Base-by-base conservation (phyloP, 208 protist species). In the Willaertia magna region DNA sequence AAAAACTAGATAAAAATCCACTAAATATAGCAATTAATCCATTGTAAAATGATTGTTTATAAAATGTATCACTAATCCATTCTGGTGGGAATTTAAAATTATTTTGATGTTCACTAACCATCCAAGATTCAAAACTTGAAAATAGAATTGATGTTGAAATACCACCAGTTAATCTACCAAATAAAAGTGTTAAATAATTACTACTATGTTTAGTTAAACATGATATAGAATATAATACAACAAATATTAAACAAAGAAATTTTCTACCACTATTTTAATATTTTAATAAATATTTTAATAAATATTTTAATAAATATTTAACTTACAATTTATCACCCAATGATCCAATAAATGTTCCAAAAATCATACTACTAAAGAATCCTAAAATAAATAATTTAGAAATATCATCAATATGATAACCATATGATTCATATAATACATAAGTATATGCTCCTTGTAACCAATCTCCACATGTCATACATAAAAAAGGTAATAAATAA, bases 91-190 rank as follows among this genome's bases (percentile, higher is more conserved):
- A 93, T 18, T 67, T 67, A 22, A 87, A 87, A 14, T 43, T 86
- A 11, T 42, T 4, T 42, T 89, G 84, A 85, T 96, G 93, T 86
- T 93, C 92, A 59, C 76, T 89, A 20, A 97, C 90, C 93, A 97
- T 94, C 95, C 95, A 97, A 48, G 92, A 84, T 87, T 97, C 95
- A 90, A 97, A 96, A 14, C 89, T 87, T 2, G 93, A 94, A 78
- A 90, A 94, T n/a, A 97, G 87, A 39, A 97, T 87, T 9, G 93
- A 95, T 11, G 94, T 96, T 9, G 93, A 87, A 18, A 97, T 89
- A 74, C 94, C 94, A 30, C 87, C 86, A 7, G 94, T 79, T 11
- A 96, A 75, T 85, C 94, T 91, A 26, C 94, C 94, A 34, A 95
- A 0, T 26, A 95, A 49, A 0, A 97, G 82, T 0, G 91, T 49